Evolutionary conservation across 495 filamentous ascomycete genomes (phyloP).

Genomic region (Penicillium steckii): DNA sequence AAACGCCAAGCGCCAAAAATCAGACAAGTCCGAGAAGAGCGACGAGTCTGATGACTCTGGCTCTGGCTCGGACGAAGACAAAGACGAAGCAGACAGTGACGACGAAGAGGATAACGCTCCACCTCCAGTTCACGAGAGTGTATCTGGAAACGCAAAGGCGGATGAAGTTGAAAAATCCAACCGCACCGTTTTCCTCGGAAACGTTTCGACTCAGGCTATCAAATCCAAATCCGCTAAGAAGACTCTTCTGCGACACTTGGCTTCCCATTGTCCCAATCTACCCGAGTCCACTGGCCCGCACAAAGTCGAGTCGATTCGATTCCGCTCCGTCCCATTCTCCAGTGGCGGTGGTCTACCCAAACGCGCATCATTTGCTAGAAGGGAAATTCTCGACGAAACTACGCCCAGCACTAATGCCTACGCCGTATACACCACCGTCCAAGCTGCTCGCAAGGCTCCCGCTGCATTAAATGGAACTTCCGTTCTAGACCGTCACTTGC

Average conservation of each 20-base stretch:
- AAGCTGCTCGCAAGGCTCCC: conserved; percentile 73
- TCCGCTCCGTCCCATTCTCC: conserved; percentile 85
- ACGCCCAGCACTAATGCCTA: conserved; percentile 95
- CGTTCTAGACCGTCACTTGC: conserved; percentile 83
- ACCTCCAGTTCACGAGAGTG: conserved; percentile 58
- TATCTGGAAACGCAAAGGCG: conserved; percentile 36
- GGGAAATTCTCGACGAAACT: conserved; percentile 79
- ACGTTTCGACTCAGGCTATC: conserved; percentile 80
- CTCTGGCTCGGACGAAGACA: not conserved
- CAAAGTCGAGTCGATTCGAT: conserved; percentile 85
- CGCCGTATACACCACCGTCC: conserved; percentile 72
- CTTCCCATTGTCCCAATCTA: conserved; percentile 52
- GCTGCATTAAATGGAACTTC: conserved; percentile 77
- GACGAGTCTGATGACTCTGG: conserved; percentile 12
- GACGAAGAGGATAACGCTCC: conserved; percentile 25
- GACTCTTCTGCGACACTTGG: conserved; percentile 65
- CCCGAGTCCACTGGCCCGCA: conserved; percentile 49
- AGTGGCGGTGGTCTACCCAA: conserved; percentile 71
- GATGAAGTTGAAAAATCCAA: conserved; percentile 78
- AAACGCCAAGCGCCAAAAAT: conserved; percentile 25
- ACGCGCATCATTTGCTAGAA: conserved; percentile 82
- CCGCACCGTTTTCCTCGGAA: conserved; percentile 90
- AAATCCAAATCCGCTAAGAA: conserved; percentile 79
- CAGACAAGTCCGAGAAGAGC: conserved; percentile 5
- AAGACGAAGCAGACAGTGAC: conserved; percentile 22